These are phyloP conservation scores for Aspergillus ruber DNA, from an alignment of 2,329 filamentous ascomycete species.

Conservation along the genomic window DNA sequence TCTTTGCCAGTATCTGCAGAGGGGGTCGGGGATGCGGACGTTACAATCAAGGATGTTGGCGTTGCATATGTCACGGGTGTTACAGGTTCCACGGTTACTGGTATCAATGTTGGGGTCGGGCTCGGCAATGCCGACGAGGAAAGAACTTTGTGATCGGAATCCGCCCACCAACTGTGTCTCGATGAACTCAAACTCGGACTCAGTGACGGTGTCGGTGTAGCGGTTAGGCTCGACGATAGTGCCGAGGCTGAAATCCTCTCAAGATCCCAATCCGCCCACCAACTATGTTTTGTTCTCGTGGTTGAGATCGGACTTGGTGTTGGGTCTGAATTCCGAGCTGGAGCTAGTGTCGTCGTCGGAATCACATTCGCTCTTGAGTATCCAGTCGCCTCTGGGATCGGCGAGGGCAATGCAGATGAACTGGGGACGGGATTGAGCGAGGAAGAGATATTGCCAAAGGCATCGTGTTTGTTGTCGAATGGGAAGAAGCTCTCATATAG, in stretches of 20 bases:
- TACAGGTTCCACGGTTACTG: slow-evolving; percentile 3
- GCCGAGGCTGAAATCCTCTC: background rate
- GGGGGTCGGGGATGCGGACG: background rate
- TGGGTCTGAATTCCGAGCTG: no score
- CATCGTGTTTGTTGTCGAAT: background rate
- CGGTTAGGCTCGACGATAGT: background rate
- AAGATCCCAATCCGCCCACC: no score
- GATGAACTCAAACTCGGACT: no score
- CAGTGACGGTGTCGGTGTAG: background rate
- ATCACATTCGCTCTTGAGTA: no score
- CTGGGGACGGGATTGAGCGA: background rate
- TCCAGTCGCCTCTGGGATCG: no score
- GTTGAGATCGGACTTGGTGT: no score
- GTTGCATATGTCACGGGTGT: slow-evolving; percentile 4
- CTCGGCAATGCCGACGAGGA: background rate
- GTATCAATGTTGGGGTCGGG: slow-evolving; percentile 3
- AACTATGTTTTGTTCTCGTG: no score
- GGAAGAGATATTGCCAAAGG: background rate
- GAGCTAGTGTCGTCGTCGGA: no score
- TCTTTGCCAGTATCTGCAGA: slow-evolving; percentile 8
- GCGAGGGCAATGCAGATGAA: background rate
- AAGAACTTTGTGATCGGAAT: no score
- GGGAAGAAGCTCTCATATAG: background rate
- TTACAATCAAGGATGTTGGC: background rate
- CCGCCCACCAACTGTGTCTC: no score